Evolutionary conservation across 106 monocot species (phyloP).

Genomic region (Dioscorea dumetorum): DNA sequence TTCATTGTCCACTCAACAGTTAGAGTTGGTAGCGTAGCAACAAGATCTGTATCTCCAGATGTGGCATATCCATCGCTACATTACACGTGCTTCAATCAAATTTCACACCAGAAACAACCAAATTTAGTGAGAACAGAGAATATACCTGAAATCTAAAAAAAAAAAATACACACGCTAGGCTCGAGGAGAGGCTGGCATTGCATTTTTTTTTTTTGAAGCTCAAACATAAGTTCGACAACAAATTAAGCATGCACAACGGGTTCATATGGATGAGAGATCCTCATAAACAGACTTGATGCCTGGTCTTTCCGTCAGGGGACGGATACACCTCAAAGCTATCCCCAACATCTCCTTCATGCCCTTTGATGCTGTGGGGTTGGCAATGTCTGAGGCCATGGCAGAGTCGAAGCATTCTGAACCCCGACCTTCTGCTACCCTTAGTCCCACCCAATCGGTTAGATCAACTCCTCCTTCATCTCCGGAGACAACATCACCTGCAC

Average conservation of each 20-base stretch:
- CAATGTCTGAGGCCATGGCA: slow-evolving; percentile 33
- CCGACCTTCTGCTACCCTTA: slow-evolving; percentile 72
- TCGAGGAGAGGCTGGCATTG: slow-evolving; percentile 9
- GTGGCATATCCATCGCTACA: too few species aligned
- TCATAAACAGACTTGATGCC: slow-evolving; percentile 95
- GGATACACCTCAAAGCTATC: slow-evolving; percentile 89
- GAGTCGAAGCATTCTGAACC: slow-evolving; percentile 80
- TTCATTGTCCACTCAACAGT: too few species aligned
- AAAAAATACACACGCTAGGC: not conserved
- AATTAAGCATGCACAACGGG: too few species aligned
- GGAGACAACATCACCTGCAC: slow-evolving; percentile 78
- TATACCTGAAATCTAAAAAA: too few species aligned
- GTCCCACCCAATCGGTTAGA: slow-evolving; percentile 79
- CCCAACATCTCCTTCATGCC: slow-evolving; percentile 85
- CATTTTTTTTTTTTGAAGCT: slow-evolving; percentile 9
- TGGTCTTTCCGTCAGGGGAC: slow-evolving; percentile 71
- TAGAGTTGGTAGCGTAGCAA: too few species aligned
- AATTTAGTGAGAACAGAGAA: too few species aligned
- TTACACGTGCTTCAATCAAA: too few species aligned
- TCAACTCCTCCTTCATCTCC: slow-evolving; percentile 81
- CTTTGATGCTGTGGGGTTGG: slow-evolving; percentile 15
- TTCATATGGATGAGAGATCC: slow-evolving; percentile 87
- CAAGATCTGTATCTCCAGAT: too few species aligned
- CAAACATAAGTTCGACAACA: not conserved
- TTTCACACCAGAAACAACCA: too few species aligned